phyloP scores from a whole-genome alignment of 1,284 basidiomycete species.

The Peniophora sp. region DNA sequence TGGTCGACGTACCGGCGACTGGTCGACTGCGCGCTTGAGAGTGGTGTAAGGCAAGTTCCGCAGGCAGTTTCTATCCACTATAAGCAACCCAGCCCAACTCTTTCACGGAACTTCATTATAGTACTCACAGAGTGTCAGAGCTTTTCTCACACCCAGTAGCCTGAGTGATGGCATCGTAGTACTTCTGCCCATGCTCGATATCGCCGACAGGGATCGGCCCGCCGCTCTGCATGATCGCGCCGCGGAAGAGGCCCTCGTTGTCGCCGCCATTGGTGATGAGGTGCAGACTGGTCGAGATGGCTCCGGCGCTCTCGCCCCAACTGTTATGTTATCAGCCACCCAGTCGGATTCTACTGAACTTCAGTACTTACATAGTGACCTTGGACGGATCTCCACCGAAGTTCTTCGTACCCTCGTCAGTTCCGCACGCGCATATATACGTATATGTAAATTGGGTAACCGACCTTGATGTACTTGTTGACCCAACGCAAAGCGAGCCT shows the following conservation, averaged over 20 bases:
- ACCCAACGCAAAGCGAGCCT: conserved; percentile 28
- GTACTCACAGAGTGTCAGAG: conserved; percentile 20
- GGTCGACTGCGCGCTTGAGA: conserved; percentile 22
- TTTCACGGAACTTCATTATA: too few species aligned
- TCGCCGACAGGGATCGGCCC: conserved; percentile 20
- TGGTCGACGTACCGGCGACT: conserved; percentile 9
- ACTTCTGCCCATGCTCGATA: conserved; percentile 16
- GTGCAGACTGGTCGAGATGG: conserved; percentile 23
- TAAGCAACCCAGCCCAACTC: too few species aligned
- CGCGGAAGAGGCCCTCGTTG: conserved; percentile 24
- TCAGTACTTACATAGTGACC: conserved; percentile 7
- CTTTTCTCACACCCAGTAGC: conserved; percentile 21
- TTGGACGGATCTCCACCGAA: conserved; percentile 27
- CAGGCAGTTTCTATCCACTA: conserved; percentile 21
- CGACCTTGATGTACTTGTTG: conserved; percentile 23
- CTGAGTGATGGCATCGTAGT: conserved; percentile 22
- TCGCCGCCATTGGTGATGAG: conserved; percentile 22
- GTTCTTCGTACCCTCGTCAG: too few species aligned
- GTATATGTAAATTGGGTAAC: too few species aligned
- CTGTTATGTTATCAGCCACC: conserved; percentile 10
- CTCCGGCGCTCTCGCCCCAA: conserved; percentile 35
- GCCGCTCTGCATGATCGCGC: conserved; percentile 27
- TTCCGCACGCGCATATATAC: too few species aligned
- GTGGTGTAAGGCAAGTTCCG: conserved; percentile 21
- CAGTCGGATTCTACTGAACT: neutral